A percentile compares a stretch with the other conserved stretches of the same genome.
phyloP scores from a whole-genome alignment of 2,329 filamentous ascomycete species.

The Colletotrichum sp. region DNA sequence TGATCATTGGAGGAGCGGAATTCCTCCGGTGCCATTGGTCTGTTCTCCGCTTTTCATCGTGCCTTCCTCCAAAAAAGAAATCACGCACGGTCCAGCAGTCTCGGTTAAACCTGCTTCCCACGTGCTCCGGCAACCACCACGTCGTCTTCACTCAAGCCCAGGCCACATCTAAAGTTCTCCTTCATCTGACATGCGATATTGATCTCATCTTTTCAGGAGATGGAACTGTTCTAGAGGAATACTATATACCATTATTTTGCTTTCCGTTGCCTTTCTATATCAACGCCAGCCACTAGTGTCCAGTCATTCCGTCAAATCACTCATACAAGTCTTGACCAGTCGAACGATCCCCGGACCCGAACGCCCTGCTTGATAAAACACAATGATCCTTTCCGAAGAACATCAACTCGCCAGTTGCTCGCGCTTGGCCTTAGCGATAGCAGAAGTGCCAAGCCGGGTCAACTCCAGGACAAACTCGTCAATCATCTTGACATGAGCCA shows the following conservation, averaged over 20 bases:
- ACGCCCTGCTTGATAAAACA: neutral
- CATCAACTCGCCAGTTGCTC: neutral
- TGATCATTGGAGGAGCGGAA: neutral
- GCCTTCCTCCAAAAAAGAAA: neutral
- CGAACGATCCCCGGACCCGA: neutral
- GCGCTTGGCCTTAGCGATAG: conserved; percentile 32
- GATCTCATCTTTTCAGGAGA: neutral
- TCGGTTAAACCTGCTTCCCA: neutral
- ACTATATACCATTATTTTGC: neutral
- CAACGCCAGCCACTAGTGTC: neutral
- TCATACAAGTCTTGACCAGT: neutral
- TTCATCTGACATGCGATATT: neutral
- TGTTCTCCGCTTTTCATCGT: neutral
- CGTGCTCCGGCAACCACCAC: neutral
- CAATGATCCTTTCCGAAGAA: neutral
- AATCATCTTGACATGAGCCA: conserved; percentile 43
- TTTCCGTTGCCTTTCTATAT: neutral
- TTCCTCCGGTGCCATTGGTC: neutral
- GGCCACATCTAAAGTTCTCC: neutral
- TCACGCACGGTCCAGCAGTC: neutral
- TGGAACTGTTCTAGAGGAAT: neutral
- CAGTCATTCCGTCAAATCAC: neutral
- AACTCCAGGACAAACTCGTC: conserved; percentile 50
- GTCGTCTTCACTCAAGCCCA: neutral
- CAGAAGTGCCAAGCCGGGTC: conserved; percentile 45